Base-by-base conservation (phyloP, 2,329 filamentous ascomycete genomes). In the Fusarium albosuccineum region DNA sequence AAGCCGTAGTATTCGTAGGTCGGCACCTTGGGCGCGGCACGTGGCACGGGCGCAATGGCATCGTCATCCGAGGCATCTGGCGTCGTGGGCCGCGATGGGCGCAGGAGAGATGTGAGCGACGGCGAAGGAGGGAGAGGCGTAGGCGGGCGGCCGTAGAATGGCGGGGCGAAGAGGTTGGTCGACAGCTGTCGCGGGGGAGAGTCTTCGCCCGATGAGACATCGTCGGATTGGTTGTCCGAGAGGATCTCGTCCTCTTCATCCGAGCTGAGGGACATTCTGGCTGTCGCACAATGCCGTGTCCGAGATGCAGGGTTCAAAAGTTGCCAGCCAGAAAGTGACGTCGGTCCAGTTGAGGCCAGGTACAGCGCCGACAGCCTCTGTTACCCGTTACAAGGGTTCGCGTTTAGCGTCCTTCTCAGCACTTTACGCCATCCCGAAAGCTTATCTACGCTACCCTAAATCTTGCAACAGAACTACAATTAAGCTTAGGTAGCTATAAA, bases 1-100 rank as follows among this genome's bases (percentile, higher is more conserved):
- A 99, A 99, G 77, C 96, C 96, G 78, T 98, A 98, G 87, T 98
- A 99, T 78, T 99, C 96, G 82, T 99, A 98, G 0, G 96, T 99
- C n/a, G 96, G 96, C 3, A 99, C 94, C 76, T 96, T 94, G 2
- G 96, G 96, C 55, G 91, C 91, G 2, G 94, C 94, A 57, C 93
- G 91, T 6, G 94, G 93, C 16, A 97, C 88, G 48, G 94, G 91
- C 5, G 93, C 93, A 14, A 97, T 88, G 37, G 91, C 87, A 72
- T 98, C 95, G 70, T 94, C 91, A 79, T 97, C 94, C 0, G 93
- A 97, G 39, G 91, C 92, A 75, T 97, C 94, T 13, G 96, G 95
- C 0, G 95, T 98, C 2, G 93, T 97, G 1, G 94, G 95, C n/a
- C 94, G 87, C 27, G 93, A 97, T 4, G 93, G 93, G 2, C 94